Evolutionary conservation across 2,329 filamentous ascomycete genomes (phyloP).

Genomic region (Penicillium sp.): DNA sequence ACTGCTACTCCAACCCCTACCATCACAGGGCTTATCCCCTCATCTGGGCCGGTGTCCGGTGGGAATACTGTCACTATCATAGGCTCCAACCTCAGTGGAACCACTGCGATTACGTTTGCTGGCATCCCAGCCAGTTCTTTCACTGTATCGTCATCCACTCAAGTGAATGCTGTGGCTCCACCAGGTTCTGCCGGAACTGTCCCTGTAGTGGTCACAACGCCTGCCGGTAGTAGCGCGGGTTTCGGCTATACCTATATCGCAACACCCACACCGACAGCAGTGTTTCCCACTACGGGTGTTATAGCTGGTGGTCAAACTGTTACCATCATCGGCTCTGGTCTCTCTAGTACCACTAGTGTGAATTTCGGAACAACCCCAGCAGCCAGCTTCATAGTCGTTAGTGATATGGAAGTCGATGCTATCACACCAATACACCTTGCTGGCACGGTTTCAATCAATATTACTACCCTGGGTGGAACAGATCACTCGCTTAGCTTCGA

Average conservation of each 20-base stretch:
- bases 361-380: background rate
- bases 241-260: background rate
- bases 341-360: background rate
- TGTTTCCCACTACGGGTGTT: background rate
- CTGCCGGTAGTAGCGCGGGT: background rate
- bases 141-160: background rate
- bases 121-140: background rate
- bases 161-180: background rate
- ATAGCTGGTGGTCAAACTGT: background rate
- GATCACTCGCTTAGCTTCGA: background rate
- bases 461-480: background rate
- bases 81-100: background rate
- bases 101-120: background rate
- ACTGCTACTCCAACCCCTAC: background rate
- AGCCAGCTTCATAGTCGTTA: background rate
- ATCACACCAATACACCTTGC: background rate
- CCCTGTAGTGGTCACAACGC: background rate
- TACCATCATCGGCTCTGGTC: background rate
- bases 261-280: background rate
- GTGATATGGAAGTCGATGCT: background rate
- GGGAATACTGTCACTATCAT: background rate
- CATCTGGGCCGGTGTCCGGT: background rate
- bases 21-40: background rate
- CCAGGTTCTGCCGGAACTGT: background rate
- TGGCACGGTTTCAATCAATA: background rate